Conservation (phyloP, 2,329 filamentous ascomycete species). For the Calonectria pauciramosa region DNA sequence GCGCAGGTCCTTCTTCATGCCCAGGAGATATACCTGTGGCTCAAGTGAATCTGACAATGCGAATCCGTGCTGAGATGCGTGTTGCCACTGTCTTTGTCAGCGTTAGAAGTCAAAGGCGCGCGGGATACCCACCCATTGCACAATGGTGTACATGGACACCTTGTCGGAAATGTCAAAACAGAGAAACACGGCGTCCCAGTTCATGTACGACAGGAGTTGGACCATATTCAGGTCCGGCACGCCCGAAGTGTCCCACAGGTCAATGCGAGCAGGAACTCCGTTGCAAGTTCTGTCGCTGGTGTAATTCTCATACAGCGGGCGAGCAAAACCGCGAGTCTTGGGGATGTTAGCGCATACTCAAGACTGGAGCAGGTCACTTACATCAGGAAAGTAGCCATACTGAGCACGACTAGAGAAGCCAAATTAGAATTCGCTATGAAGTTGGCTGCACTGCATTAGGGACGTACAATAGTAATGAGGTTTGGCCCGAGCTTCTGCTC, state of each 20-base stretch:
- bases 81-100: conserved; percentile 46
- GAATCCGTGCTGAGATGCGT: conserved; percentile 47
- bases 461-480: conserved; percentile 54
- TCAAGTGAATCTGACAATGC: conserved; percentile 27
- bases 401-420: conserved; percentile 49
- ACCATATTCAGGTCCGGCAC: conserved; percentile 53
- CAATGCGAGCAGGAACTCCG: conserved; percentile 45
- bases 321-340: conserved; percentile 51
- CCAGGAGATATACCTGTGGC: conserved; percentile 50
- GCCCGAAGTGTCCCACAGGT: conserved; percentile 58
- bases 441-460: conserved; percentile 27
- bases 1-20: conserved; percentile 52
- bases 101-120: fast-evolving
- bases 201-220: conserved; percentile 50
- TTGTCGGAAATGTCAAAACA: conserved; percentile 56
- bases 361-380: conserved; percentile 32
- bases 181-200: conserved; percentile 55
- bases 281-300: conserved; percentile 44
- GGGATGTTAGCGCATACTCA: conserved; percentile 12
- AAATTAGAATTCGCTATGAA: background rate
- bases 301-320: conserved; percentile 54
- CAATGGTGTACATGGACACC: conserved; percentile 50
- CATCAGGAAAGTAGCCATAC: conserved; percentile 55
- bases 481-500: conserved; percentile 50
- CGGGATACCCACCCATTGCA: conserved; percentile 50